Base-by-base conservation (phyloP, 306 rosid genomes). In the Cucumis melo region DNA sequence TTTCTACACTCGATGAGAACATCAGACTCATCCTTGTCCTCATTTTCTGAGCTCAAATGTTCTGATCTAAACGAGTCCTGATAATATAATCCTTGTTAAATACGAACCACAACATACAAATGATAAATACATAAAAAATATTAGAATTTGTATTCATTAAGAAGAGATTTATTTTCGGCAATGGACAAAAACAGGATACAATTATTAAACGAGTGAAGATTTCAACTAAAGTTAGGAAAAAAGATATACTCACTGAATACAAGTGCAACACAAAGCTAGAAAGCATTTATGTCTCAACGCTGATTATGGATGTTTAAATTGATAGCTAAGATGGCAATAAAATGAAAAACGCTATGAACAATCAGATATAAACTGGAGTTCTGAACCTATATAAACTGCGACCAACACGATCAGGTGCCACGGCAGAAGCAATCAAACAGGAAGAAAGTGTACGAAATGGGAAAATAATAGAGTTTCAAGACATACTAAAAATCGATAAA, bases 1-100 rank as follows among this genome's bases (percentile, higher is more conserved):
- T 90, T 91, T 89, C 87, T 88, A 82, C 99, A 95, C 84, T 95
- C 99, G 10, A 95, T 89, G 42, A 95, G 96, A 83, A 89, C 97
- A 86, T 90, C 97, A 73, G 97, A 88, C 77, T 87, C 96, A 50
- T 82, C 87, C 71, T 86, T 85, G 3, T 78, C 79, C 67, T 88
- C 90, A 81, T 77, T 75, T 79, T 55, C 79, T 19, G 83, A 75
- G 84, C 80, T 81, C 76, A 88, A 78, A 51, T 82, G 79, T 81
- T 88, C 90, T 59, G 97, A 85, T 84, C 85, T 83, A 39, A 87
- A 84, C 15, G 87, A 87, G 87, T 85, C 96, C 98, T 91, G 83
- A 78, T 20, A 39, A 81, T 32, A 29, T 24, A 48, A 51, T 17
- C 59, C 6, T 48, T 29, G 77, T 32, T 20, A 51, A 73, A 73